A percentile compares a stretch with the other conserved stretches of the same genome.
These are phyloP conservation scores for Tylopilus balloui DNA, from an alignment of 768 basidiomycete genomes.

Conservation along the genomic window DNA sequence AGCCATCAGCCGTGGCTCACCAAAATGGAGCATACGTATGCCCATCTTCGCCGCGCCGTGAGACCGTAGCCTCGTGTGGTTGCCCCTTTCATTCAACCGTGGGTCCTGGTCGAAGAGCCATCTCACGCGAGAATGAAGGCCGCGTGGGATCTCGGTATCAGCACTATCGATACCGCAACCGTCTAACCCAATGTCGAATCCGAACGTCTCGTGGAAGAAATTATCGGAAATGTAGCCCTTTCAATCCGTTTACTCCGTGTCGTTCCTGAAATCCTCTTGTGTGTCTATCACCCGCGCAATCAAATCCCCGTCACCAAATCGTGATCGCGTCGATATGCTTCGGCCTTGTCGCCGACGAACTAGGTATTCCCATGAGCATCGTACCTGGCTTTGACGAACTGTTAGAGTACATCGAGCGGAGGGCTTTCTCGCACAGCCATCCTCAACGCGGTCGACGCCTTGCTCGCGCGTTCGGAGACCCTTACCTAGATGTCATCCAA, in stretches of 20 bases:
- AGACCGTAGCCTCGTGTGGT: background rate
- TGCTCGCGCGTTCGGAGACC: conserved; percentile 34
- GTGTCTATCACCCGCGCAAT: background rate
- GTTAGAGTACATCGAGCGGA: conserved; percentile 30
- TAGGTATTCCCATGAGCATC: background rate
- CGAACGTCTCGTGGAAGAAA: conserved; percentile 36
- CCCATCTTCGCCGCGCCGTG: background rate
- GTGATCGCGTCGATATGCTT: conserved; percentile 31
- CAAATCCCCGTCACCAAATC: conserved; percentile 32
- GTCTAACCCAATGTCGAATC: conserved; percentile 35
- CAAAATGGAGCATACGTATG: conserved; percentile 24
- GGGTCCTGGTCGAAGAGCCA: conserved; percentile 28
- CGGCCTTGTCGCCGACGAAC: conserved; percentile 12
- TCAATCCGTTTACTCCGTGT: background rate
- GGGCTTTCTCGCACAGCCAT: conserved; percentile 35
- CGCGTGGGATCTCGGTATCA: conserved; percentile 40
- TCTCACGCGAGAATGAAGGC: conserved; percentile 33
- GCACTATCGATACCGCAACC: conserved; percentile 39
- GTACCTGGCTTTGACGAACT: too few relatives aligned
- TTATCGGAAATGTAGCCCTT: conserved; percentile 36
- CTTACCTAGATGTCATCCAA: conserved; percentile 41
- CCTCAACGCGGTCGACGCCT: conserved; percentile 37
- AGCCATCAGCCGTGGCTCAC: conserved; percentile 25
- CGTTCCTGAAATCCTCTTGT: background rate
- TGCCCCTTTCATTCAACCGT: conserved; percentile 11